phyloP scores from a whole-genome alignment of 1,284 basidiomycete species.

The Trametes polyzona region DNA sequence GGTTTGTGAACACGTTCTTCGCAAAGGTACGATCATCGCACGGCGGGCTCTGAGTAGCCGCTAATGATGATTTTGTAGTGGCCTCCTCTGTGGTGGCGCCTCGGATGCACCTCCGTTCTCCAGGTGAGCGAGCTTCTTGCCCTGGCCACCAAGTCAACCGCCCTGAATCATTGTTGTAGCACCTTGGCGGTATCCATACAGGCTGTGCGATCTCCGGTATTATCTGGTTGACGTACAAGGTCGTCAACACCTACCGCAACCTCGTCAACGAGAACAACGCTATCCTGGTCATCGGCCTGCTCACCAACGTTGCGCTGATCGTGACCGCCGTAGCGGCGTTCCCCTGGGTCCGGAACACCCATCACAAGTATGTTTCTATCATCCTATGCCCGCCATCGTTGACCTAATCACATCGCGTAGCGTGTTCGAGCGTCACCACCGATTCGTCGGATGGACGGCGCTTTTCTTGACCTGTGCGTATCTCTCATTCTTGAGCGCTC shows the following conservation, averaged over 20 bases:
- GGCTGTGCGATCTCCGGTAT: conserved; percentile 72
- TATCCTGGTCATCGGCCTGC: conserved; percentile 59
- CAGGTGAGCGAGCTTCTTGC: conserved; percentile 45
- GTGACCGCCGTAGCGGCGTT: conserved; percentile 63
- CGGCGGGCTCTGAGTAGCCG: background rate
- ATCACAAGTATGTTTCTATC: conserved; percentile 65
- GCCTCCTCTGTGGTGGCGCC: conserved; percentile 71
- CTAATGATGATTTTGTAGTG: conserved; percentile 45
- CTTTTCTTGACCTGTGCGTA: conserved; percentile 60
- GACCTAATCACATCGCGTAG: conserved; percentile 38
- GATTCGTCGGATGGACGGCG: conserved; percentile 75
- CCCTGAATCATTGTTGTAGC: conserved; percentile 40
- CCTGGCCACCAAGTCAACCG: background rate
- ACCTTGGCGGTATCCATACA: conserved; percentile 77
- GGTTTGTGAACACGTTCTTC: conserved; percentile 53
- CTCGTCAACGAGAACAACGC: conserved; percentile 53
- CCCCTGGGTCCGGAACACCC: conserved; percentile 74
- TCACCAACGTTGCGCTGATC: conserved; percentile 58
- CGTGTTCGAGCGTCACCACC: conserved; percentile 75
- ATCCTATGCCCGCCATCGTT: background rate
- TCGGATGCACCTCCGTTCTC: conserved; percentile 70
- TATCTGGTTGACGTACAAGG: conserved; percentile 65
- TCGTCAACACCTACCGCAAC: conserved; percentile 55
- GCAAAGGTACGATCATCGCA: conserved; percentile 55
- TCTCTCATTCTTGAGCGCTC: conserved; percentile 1